Evolutionary conservation across 2,329 filamentous ascomycete genomes (phyloP), one percentile per base, ranked within the genome.

Genomic region (Fusarium sp.): DNA sequence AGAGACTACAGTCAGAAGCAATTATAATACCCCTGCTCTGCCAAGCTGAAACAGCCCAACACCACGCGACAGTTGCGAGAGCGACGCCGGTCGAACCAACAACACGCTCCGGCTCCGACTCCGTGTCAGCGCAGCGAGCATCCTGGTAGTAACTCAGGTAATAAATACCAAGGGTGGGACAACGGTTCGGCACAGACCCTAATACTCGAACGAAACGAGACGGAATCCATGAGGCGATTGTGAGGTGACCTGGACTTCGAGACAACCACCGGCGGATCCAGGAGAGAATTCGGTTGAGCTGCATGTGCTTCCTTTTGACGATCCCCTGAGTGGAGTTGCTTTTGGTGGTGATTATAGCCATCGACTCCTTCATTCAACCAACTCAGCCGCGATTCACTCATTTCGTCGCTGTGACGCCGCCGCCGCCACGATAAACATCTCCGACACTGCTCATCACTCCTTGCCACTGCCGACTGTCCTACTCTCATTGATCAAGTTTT

Each of bases 1-100:
- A 27, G 9, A 27, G 23, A 29, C 27, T 11, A 4, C 27, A 29
- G 27, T 29, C 20, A 49, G 42, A 49, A 49, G 42, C 42, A 49
- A 49, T 49, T 27, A 49, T 27, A 49, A 49, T 27, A 29, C 64
- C 51, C 67, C 59, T 44, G 50, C 25, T 60, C 59, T 60, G 67
- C 63, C 59, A 64, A 68, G 67, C 67, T 67, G 67, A 69, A 68
- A 69, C 67, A 23, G 55, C 50, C 55, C 56, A 57, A n/a, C 56
- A 27, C 29, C 53, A 49, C 55, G 31, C 55, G 42, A 66, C 61
- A 50, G 59, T 34, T 60, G 49, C 42, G 62, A 51, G 38, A 49
- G 27, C 27, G 27, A 33, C 25, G 27, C 55, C 55, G 27, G 29
- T 29, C 55, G 38, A 58, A 29, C 33, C 53, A 56, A 55, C 53